These are phyloP conservation scores for Gaertneriomyces sp. DNA, from an alignment of 192 early-diverging fungal genomes.

Conservation along the genomic window DNA sequence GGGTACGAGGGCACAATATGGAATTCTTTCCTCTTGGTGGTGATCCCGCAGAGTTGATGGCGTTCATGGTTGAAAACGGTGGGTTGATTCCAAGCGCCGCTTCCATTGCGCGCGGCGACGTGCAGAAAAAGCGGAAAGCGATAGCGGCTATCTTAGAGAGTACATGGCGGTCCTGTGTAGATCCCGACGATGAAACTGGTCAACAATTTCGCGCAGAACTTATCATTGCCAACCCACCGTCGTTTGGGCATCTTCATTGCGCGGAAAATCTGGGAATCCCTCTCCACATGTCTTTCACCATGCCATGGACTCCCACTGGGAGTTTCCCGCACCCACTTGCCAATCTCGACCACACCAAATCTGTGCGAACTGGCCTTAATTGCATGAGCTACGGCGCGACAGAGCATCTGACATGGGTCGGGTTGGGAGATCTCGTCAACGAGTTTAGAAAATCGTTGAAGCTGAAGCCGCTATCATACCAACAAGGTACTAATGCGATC, in stretches of 20 bases:
- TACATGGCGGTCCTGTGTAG: conserved; percentile 18
- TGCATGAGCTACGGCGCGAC: conserved; percentile 12
- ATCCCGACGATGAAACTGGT: conserved; percentile 19
- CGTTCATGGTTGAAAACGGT: conserved; percentile 57
- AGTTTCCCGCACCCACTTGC: conserved; percentile 33
- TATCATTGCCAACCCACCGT: conserved; percentile 65
- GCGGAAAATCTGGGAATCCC: conserved; percentile 64
- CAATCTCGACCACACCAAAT: neutral
- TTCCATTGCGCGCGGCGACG: conserved; percentile 15
- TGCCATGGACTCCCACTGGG: conserved; percentile 28
- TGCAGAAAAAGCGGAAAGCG: conserved; percentile 22
- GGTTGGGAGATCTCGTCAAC: conserved; percentile 31
- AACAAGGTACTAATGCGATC: conserved; percentile 7
- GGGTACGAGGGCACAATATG: conserved; percentile 63
- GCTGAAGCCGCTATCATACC: conserved; percentile 3
- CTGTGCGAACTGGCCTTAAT: conserved; percentile 1
- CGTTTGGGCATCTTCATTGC: conserved; percentile 67
- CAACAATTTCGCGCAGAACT: conserved; percentile 45
- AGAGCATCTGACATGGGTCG: conserved; percentile 24
- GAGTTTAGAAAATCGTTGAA: conserved; percentile 15
- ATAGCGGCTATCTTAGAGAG: conserved; percentile 21
- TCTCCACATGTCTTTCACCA: conserved; percentile 23
- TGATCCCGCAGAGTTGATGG: conserved; percentile 61
- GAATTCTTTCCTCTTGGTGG: conserved; percentile 68
- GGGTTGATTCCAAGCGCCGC: conserved; percentile 22